A percentile compares a stretch with the other conserved stretches of the same genome.
phyloP scores from a whole-genome alignment of 768 basidiomycete species.

The Termitomyces sp. region DNA sequence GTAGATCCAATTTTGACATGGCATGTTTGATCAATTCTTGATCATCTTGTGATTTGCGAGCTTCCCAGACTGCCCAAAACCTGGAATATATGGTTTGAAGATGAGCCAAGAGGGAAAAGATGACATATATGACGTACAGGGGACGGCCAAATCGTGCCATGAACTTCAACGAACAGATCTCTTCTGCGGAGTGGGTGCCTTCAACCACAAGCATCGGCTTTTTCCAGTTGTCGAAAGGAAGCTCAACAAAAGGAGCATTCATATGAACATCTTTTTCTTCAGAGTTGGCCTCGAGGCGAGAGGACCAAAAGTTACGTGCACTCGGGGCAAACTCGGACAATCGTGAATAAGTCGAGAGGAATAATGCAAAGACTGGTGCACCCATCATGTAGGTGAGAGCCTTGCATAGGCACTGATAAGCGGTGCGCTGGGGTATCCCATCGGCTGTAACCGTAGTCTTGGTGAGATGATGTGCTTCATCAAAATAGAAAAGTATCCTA shows the following conservation, averaged over 20 bases:
- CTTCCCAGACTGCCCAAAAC: background rate
- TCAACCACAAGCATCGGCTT: background rate
- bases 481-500: no score
- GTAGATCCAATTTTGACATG: background rate
- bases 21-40: no score
- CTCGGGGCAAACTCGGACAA: background rate
- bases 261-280: background rate
- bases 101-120: no score
- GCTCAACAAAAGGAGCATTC: slow-evolving; percentile 7
- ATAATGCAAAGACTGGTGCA: background rate
- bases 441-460: no score
- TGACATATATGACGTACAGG: background rate
- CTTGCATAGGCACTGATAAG: slow-evolving; percentile 8
- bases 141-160: slow-evolving; percentile 1
- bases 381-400: background rate
- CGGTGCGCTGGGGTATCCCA: no score
- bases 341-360: background rate
- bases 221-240: slow-evolving; percentile 7
- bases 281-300: background rate
- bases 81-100: background rate
- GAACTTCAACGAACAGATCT: background rate
- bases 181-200: background rate
- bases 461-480: no score
- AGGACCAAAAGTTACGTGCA: background rate
- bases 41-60: no score